A percentile compares a stretch with the other conserved stretches of the same genome.
These are phyloP conservation scores for Jimgerdemannia lactiflua DNA, from an alignment of 192 early-diverging fungal species.

Conservation along the genomic window DNA sequence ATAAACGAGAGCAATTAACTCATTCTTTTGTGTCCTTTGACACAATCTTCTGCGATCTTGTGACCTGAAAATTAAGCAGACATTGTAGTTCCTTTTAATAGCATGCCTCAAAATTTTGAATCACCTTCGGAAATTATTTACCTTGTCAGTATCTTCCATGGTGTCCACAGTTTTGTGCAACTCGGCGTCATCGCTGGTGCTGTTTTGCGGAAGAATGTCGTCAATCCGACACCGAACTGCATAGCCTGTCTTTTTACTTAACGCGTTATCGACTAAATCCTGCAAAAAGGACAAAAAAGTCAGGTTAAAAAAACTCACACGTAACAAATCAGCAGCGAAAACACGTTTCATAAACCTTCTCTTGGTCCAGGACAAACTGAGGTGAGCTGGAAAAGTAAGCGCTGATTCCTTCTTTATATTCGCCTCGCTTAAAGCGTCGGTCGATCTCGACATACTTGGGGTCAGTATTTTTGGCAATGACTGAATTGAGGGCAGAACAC, in stretches of 20 bases:
- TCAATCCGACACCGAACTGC: conserved; percentile 11
- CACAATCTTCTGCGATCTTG: too few species aligned
- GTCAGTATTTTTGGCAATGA: conserved; percentile 3
- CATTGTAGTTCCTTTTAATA: too few species aligned
- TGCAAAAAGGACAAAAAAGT: conserved; percentile 12
- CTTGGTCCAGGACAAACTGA: conserved; percentile 12
- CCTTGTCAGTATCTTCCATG: background rate
- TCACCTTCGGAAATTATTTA: background rate
- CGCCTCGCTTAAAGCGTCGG: conserved; percentile 10
- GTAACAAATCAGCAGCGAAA: conserved; percentile 4
- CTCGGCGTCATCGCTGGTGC: background rate
- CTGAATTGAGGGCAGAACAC: conserved; percentile 8
- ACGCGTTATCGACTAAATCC: conserved; percentile 10
- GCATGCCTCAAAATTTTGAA: too few species aligned
- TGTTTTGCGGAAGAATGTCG: conserved; percentile 15
- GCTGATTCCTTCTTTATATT: conserved; percentile 13
- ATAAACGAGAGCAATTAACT: too few species aligned
- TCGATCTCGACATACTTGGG: conserved; percentile 11
- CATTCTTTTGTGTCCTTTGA: too few species aligned
- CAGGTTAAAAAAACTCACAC: conserved; percentile 10
- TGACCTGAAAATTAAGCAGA: too few species aligned
- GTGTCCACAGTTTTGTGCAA: background rate
- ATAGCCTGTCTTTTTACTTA: conserved; percentile 18
- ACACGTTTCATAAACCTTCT: conserved; percentile 18
- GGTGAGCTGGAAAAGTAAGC: conserved; percentile 9